Conservation (phyloP, 257 asterid species). For the Solanum chmielewskii region DNA sequence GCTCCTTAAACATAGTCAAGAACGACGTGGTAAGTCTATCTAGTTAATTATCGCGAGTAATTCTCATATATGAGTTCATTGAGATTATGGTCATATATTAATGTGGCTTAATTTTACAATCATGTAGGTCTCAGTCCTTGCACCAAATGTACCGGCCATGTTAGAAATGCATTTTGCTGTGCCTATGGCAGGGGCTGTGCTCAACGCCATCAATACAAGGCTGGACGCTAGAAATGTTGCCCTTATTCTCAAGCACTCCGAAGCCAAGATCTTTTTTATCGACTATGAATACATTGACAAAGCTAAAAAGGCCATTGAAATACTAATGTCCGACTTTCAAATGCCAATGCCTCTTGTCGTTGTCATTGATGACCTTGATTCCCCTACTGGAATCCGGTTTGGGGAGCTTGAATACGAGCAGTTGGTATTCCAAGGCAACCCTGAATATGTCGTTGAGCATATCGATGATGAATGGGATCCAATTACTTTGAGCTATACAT, state of each 20-base stretch:
- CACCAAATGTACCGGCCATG: conserved; percentile 78
- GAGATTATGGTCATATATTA: background rate
- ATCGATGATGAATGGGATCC: conserved; percentile 72
- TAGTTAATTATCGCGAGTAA: background rate
- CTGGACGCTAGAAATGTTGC: conserved; percentile 55
- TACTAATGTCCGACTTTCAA: conserved; percentile 13
- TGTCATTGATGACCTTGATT: conserved; percentile 50
- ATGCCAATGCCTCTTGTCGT: conserved; percentile 34
- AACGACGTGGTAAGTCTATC: conserved; percentile 50
- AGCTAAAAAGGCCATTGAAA: conserved; percentile 41
- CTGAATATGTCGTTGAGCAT: conserved; percentile 15
- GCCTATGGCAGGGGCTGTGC: conserved; percentile 94
- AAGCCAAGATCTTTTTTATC: conserved; percentile 55
- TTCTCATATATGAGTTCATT: background rate
- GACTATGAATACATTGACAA: conserved; percentile 38
- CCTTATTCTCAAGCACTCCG: conserved; percentile 56
- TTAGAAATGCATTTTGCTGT: conserved; percentile 91
- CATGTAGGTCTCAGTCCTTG: conserved; percentile 67
- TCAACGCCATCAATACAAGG: conserved; percentile 70
- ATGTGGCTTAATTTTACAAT: background rate
- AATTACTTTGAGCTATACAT: conserved; percentile 68
- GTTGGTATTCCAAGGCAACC: conserved; percentile 33
- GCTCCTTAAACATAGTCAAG: conserved; percentile 31
- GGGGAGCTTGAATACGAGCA: conserved; percentile 66
- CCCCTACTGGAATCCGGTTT: conserved; percentile 38